Evolutionary conservation across 1,284 basidiomycete genomes (phyloP).

Genomic region (Cystobasidium pallidum): DNA sequence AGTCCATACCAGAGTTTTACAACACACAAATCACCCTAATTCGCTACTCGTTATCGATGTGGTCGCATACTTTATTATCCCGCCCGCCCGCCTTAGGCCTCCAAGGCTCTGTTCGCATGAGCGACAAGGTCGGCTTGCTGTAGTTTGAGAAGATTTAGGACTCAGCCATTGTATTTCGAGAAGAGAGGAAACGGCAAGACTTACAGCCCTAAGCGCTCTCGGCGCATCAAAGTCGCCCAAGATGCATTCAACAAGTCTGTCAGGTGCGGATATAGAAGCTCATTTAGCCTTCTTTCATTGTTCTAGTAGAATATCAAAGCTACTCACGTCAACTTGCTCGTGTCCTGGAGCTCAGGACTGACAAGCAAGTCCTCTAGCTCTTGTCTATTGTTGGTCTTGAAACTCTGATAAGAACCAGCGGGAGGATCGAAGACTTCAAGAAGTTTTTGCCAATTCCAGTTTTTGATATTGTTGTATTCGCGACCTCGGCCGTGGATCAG

Average conservation of each 20-base stretch:
- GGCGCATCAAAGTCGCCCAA: conserved; percentile 84
- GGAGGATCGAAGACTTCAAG: conserved; percentile 58
- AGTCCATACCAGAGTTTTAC: too few relatives aligned
- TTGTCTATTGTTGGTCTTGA: conserved; percentile 63
- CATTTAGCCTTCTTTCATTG: not conserved
- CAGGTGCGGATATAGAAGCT: conserved; percentile 79
- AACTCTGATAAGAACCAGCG: conserved; percentile 65
- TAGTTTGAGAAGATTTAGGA: too few relatives aligned
- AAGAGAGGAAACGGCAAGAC: too few relatives aligned
- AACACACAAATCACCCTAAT: too few relatives aligned
- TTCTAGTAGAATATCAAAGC: conserved; percentile 60
- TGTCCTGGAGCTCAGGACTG: conserved; percentile 64
- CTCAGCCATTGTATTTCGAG: too few relatives aligned
- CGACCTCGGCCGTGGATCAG: conserved; percentile 53
- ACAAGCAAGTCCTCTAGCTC: conserved; percentile 69
- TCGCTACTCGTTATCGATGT: too few relatives aligned
- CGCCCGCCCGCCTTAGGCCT: conserved; percentile 50
- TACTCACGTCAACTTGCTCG: conserved; percentile 61
- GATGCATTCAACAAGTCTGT: conserved; percentile 70
- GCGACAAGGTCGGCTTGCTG: conserved; percentile 47
- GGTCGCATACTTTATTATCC: too few relatives aligned
- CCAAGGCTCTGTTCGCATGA: conserved; percentile 73
- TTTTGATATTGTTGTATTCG: conserved; percentile 59
- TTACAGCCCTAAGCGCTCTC: conserved; percentile 64
- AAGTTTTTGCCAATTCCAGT: conserved; percentile 56